Base-by-base conservation (phyloP, 2,329 filamentous ascomycete genomes). In the Penicillium sp. region DNA sequence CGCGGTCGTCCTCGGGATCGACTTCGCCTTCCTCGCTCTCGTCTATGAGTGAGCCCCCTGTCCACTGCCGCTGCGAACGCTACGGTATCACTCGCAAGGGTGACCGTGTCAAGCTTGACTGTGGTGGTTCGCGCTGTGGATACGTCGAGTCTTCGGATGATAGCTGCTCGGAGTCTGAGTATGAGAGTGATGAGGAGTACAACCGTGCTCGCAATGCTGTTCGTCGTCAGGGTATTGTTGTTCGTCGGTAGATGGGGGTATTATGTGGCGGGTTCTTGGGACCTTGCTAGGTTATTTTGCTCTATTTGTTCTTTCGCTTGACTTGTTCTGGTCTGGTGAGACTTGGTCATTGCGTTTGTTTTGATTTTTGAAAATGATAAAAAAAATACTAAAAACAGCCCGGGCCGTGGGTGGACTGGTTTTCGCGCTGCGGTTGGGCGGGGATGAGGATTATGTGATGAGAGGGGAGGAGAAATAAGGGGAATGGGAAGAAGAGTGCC, bases 31-130 rank as follows among this genome's bases (percentile, higher is more conserved):
- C 77, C 17, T 81, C 79, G 52, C 67, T 80, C 52, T 91, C 89
- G 52, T 89, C 89, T 71, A 87, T 86, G 78, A 88, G 84, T 64
- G 82, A 86, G 68, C 80, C 78, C 60, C 80, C 79, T 59, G 74
- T 75, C 51, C 84, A 84, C 75, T 97, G 94, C 86, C 92, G 89
- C 64, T 97, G 93, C 80, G 91, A 97, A 78, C 90, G 93, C 80
- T 97, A 94, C 81, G 93, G 93, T 69, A 96, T 97, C 82, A 97
- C 93, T 64, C 90, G 92, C 79, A 88, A 89, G 76, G 92, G 93
- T 73, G 89, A 95, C 77, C 88, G 93, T 71, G 89, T 97, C 84
- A 94, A 93, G 85, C 87, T 97, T 76, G 93, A 97, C 85, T 97
- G 93, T 73, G 92, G 92, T 68, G 93, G 93, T 67, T 82, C 87